These are phyloP conservation scores for Papiliotrema nemorosa DNA, from an alignment of 1,284 basidiomycete genomes.

Conservation along the genomic window DNA sequence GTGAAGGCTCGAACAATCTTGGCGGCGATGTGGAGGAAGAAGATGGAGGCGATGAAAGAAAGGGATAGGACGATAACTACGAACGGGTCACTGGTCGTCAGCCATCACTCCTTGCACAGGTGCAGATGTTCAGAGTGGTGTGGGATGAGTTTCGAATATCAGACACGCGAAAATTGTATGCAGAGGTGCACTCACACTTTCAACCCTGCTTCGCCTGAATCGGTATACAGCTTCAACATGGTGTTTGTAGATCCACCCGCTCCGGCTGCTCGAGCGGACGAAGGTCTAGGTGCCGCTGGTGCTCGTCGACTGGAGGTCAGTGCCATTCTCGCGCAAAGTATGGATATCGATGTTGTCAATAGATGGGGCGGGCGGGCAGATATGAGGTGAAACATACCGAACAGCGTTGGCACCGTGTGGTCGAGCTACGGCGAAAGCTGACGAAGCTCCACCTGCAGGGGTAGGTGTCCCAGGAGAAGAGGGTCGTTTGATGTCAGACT, in stretches of 20 bases:
- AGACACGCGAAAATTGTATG: neutral
- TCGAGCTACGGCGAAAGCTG: slow-evolving; percentile 41
- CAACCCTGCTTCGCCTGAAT: slow-evolving; percentile 89
- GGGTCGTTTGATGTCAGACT: slow-evolving; percentile 43
- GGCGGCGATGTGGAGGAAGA: slow-evolving; percentile 96
- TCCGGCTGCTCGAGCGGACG: slow-evolving; percentile 86
- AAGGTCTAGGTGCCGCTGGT: slow-evolving; percentile 69
- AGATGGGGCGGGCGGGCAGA: neutral
- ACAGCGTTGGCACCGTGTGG: slow-evolving; percentile 47
- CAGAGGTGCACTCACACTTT: slow-evolving; percentile 71
- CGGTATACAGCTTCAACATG: slow-evolving; percentile 96
- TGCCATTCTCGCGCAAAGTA: neutral
- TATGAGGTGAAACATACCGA: slow-evolving; percentile 25
- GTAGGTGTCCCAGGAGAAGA: slow-evolving; percentile 35
- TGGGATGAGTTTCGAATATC: neutral
- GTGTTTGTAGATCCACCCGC: slow-evolving; percentile 95
- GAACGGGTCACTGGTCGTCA: slow-evolving; percentile 76
- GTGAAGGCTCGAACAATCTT: slow-evolving; percentile 89
- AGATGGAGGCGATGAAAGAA: slow-evolving; percentile 97
- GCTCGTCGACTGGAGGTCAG: slow-evolving; percentile 68
- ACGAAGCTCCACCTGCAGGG: slow-evolving; percentile 20
- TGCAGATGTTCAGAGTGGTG: too few relatives aligned
- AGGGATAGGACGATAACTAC: slow-evolving; percentile 95
- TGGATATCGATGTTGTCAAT: neutral
- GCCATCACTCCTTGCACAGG: too few relatives aligned